These are phyloP conservation scores for Backusella mclennaniae DNA, from an alignment of 192 early-diverging fungal species.

Conservation along the genomic window DNA sequence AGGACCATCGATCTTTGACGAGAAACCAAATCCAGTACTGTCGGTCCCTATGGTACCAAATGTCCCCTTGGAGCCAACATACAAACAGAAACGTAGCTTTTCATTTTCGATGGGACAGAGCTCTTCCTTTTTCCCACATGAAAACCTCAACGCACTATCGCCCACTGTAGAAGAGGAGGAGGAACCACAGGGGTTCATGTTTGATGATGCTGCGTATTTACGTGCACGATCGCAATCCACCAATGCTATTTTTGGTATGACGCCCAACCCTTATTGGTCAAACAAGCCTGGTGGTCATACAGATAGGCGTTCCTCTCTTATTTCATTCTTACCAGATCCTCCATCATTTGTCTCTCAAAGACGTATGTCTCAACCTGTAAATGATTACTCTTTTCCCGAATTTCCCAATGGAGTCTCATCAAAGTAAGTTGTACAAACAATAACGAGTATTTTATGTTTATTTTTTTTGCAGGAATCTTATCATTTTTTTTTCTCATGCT, in stretches of 20 bases:
- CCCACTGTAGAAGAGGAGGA: conserved; percentile 14
- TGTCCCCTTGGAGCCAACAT: conserved; percentile 45
- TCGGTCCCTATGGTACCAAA: conserved; percentile 41
- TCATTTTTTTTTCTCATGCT: background rate
- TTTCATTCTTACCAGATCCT: conserved; percentile 33
- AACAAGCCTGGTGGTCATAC: background rate
- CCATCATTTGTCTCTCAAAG: conserved; percentile 60
- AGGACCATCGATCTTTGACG: background rate
- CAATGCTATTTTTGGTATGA: conserved; percentile 1
- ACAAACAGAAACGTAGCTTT: conserved; percentile 54
- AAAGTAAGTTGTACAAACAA: background rate
- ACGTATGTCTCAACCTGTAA: conserved; percentile 11
- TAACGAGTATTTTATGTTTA: background rate
- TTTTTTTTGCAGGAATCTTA: background rate
- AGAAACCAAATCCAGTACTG: conserved; percentile 25
- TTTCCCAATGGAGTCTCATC: conserved; percentile 7
- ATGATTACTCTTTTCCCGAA: background rate
- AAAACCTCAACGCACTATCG: conserved; percentile 13
- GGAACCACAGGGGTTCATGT: background rate
- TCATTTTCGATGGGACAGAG: conserved; percentile 56
- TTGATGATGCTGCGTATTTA: conserved; percentile 3
- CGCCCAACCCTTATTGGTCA: background rate
- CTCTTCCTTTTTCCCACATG: conserved; percentile 17
- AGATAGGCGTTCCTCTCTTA: conserved; percentile 7
- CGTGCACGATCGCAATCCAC: conserved; percentile 10